Conservation (phyloP, 495 filamentous ascomycete genomes). For the Penicillium egyptiacum region DNA sequence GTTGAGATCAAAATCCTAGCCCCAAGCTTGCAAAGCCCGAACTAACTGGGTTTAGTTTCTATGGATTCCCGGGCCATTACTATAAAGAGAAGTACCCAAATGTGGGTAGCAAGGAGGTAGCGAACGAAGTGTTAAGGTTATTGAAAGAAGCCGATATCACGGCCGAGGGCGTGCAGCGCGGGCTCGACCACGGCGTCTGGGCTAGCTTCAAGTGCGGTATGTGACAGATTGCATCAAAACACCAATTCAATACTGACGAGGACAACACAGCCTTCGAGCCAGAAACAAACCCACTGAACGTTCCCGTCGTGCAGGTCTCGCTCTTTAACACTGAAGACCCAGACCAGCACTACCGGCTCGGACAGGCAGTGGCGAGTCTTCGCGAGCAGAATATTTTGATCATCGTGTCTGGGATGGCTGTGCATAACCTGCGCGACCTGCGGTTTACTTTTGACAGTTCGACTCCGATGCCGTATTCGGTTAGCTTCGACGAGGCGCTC, state of each 20-base stretch:
- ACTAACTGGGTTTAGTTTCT: conserved; percentile 53
- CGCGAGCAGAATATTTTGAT: conserved; percentile 73
- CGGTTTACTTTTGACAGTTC: conserved; percentile 46
- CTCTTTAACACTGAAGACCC: conserved; percentile 69
- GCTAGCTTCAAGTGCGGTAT: conserved; percentile 64
- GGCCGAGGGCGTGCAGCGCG: conserved; percentile 62
- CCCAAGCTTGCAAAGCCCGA: background rate
- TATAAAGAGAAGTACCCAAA: conserved; percentile 67
- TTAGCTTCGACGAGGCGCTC: conserved; percentile 75
- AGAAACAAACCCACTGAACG: conserved; percentile 68
- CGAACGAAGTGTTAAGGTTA: conserved; percentile 61
- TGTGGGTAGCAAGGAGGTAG: conserved; percentile 63
- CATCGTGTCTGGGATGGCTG: conserved; percentile 81
- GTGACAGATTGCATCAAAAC: conserved; percentile 21
- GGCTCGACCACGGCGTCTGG: conserved; percentile 82
- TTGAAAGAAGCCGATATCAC: conserved; percentile 62
- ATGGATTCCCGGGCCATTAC: conserved; percentile 69
- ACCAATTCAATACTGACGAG: background rate
- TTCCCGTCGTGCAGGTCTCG: conserved; percentile 80
- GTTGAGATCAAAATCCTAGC: conserved; percentile 20
- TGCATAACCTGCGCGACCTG: conserved; percentile 78
- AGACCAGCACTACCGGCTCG: conserved; percentile 68
- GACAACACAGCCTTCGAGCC: conserved; percentile 61
- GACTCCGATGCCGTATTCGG: conserved; percentile 61
- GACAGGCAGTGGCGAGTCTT: conserved; percentile 64